Percentiles rank a stretch among this genome's conserved stretches.
Evolutionary conservation across 441 rosid species (phyloP).

Genomic region (Gossypium schwendimanii): DNA sequence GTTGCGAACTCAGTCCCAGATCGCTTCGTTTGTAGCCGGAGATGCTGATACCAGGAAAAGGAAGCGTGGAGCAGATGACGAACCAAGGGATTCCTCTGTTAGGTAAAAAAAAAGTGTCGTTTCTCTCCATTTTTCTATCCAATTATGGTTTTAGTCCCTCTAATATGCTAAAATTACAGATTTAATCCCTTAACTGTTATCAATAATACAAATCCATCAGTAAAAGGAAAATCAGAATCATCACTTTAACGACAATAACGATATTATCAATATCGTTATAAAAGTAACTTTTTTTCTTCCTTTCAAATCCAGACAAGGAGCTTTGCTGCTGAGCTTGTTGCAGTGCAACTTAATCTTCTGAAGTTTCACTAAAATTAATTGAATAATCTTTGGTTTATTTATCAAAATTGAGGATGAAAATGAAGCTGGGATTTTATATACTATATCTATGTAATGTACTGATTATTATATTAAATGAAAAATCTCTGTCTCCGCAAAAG

Average conservation of each 20-base stretch:
- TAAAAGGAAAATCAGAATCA: too few relatives aligned
- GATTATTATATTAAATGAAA: background rate
- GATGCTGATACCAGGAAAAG: slow-evolving; percentile 31
- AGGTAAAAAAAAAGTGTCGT: slow-evolving; percentile 8
- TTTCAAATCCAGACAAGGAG: slow-evolving; percentile 28
- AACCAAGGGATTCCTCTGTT: background rate
- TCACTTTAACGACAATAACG: background rate
- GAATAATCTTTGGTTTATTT: background rate
- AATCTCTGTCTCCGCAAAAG: background rate
- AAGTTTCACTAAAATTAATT: slow-evolving; percentile 2
- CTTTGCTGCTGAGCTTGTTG: slow-evolving; percentile 27
- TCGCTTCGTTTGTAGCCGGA: slow-evolving; percentile 29
- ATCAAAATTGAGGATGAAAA: background rate
- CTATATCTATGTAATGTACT: background rate
- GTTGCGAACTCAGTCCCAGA: slow-evolving; percentile 42
- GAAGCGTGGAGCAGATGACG: slow-evolving; percentile 36
- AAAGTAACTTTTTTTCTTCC: background rate
- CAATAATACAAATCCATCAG: too few relatives aligned
- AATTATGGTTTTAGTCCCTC: background rate
- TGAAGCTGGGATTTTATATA: background rate
- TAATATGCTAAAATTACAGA: background rate
- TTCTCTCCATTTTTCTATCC: background rate
- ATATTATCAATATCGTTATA: background rate
- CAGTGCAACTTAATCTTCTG: slow-evolving; percentile 27
- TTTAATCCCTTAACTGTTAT: too few relatives aligned